Conservation (phyloP, 1,284 basidiomycete species). For the Malassezia equina region DNA sequence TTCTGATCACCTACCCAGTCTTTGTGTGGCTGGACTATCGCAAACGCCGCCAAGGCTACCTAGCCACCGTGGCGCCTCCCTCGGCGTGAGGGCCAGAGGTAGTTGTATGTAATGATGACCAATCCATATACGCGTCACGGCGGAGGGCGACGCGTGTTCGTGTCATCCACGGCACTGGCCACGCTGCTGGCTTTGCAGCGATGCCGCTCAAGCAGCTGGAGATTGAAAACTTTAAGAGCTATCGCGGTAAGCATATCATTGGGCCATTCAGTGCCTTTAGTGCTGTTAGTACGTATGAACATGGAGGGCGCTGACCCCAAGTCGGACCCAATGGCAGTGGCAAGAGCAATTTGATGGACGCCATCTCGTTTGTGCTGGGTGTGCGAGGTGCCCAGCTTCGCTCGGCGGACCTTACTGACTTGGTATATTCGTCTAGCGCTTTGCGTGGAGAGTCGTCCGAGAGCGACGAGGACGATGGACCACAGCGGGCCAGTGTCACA, state of each 20-base stretch:
- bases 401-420: slow-evolving; percentile 82
- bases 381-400: slow-evolving; percentile 86
- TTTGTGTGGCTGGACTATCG: slow-evolving; percentile 29
- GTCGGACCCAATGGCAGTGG: slow-evolving; percentile 93
- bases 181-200: not conserved
- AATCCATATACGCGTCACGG: not conserved
- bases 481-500: slow-evolving; percentile 84
- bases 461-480: slow-evolving; percentile 56
- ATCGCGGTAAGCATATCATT: slow-evolving; percentile 74
- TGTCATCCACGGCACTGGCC: not conserved
- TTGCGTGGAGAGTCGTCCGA: slow-evolving; percentile 39
- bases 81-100: not conserved
- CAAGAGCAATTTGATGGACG: slow-evolving; percentile 99
- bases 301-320: not conserved
- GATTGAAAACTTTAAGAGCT: slow-evolving; percentile 50
- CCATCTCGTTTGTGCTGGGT: slow-evolving; percentile 95
- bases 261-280: slow-evolving; percentile 88
- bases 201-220: slow-evolving; percentile 46
- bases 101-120: not conserved
- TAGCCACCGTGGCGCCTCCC: not conserved
- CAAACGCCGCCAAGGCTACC: not conserved
- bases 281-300: slow-evolving; percentile 60
- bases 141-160: not conserved
- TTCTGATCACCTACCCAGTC: slow-evolving; percentile 33
- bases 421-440: slow-evolving; percentile 61